Percentiles rank a stretch among this genome's conserved stretches.
These are phyloP conservation scores for Pichia rugopelliculosa DNA, from an alignment of 805 yeast species.

Conservation along the genomic window DNA sequence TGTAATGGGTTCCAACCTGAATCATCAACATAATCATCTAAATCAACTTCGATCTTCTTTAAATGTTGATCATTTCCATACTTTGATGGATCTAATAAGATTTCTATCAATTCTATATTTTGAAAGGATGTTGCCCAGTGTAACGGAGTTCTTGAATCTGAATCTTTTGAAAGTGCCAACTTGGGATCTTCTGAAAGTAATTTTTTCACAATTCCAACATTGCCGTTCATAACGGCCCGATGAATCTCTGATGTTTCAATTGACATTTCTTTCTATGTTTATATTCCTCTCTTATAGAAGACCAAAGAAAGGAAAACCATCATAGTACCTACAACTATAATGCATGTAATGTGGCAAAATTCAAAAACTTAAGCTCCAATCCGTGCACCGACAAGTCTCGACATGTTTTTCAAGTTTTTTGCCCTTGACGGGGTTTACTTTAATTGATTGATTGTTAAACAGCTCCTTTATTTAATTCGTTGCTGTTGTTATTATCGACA, in stretches of 20 bases:
- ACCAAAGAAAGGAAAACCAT: neutral
- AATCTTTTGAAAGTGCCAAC: constrained; percentile 44
- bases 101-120: constrained; percentile 42
- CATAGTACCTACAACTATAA: neutral
- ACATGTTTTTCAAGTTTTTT: neutral
- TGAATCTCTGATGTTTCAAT: constrained; percentile 32
- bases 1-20: constrained; percentile 89
- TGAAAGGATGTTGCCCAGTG: constrained; percentile 83
- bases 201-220: constrained; percentile 42
- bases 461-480: too few species aligned
- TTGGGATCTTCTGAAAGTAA: constrained; percentile 45
- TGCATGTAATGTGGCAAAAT: neutral
- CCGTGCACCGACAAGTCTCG: neutral
- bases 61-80: neutral
- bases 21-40: constrained; percentile 63
- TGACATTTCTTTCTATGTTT: constrained; percentile 8
- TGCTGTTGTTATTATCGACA: neutral
- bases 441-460: neutral
- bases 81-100: constrained; percentile 27
- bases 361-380: neutral
- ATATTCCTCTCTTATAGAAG: neutral
- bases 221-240: constrained; percentile 61
- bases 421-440: neutral
- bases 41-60: constrained; percentile 33
- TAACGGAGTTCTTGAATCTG: constrained; percentile 71